Conservation (phyloP, 2,329 filamentous ascomycete species). For the Stagonosporopsis chrysanthemi region DNA sequence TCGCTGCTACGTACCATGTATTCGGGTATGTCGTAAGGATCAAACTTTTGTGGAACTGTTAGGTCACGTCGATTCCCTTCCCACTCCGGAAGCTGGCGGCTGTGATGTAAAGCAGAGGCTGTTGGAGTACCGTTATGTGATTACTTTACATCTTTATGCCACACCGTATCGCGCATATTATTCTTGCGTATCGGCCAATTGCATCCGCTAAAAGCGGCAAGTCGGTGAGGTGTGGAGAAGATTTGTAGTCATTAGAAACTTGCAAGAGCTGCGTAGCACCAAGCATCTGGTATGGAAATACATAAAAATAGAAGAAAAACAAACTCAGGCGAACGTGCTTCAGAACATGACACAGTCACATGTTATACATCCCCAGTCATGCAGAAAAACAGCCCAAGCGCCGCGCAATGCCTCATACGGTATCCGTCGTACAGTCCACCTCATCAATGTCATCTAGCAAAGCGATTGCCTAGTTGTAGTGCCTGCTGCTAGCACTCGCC, state of each 20-base stretch:
- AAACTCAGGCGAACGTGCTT: not conserved
- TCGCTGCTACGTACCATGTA: not conserved
- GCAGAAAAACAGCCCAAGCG: slow-evolving; percentile 13
- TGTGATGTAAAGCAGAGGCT: not conserved
- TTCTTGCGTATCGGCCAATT: not conserved
- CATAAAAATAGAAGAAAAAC: not conserved
- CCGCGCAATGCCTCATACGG: slow-evolving; percentile 20
- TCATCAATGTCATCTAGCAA: not conserved
- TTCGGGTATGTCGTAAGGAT: not conserved
- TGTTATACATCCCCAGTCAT: slow-evolving; percentile 12
- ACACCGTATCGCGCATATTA: not conserved
- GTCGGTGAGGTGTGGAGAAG: not conserved
- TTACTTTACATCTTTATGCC: not conserved
- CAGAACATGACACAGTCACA: not conserved
- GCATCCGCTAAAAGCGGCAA: too few relatives aligned
- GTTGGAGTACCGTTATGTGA: not conserved
- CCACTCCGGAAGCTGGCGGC: not conserved
- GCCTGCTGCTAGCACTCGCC: slow-evolving; percentile 27
- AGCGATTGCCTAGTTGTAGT: slow-evolving; percentile 34
- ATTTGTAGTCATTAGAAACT: slow-evolving; percentile 2
- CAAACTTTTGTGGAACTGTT: not conserved
- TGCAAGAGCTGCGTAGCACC: not conserved
- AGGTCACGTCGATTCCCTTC: not conserved
- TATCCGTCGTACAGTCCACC: not conserved
- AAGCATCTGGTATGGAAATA: not conserved